Base-by-base conservation (phyloP, 208 protist genomes). In the Trypanosoma mega region DNA sequence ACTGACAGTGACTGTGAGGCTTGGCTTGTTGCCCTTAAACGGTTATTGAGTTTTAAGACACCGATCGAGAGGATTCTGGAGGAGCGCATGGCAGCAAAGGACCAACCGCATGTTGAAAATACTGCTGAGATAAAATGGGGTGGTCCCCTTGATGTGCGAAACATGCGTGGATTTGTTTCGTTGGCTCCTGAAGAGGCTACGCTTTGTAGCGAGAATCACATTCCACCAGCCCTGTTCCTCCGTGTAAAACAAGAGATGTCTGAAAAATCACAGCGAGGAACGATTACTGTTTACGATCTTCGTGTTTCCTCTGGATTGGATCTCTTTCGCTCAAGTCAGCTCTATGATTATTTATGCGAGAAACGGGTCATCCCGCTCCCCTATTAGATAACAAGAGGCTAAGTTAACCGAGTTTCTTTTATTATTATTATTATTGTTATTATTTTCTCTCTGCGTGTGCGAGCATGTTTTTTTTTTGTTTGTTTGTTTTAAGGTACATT, bases 1-100 rank as follows among this genome's bases (percentile, higher is more conserved):
- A 81, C 82, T 0, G 88, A 95, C 83, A 83, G 80, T 12, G 91
- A 97, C 76, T 94, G 76, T 33, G 91, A 97, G 63, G 91, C 87
- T 29, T 94, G 87, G 88, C 52, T 93, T 48, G 82, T 97, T 23
- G 85, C 72, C 1, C 68, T 97, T 21, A 90, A 93, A 64, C 85
- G 88, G 9, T 68, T 95, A 6, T 61, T 94, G n/a, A 53, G 80
- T 52, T 74, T 87, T 43, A 78, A 79, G 49, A 84, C 76, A 21
- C 56, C 63, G 14, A 72, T 89, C 8, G 85, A 96, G 72, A 68
- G 56, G 36, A 34, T 79, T 41, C 51, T 88, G 18, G 81, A 90
- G 46, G 68, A 76, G 30, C 69, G 76, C 31, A 44, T 72, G 18
- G 60, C 37, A 11, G 30, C 26, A 9, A 34, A 29, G 39, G 60